These are phyloP conservation scores for Juglanconis juglandina DNA, from an alignment of 2,329 filamentous ascomycete species.

Conservation along the genomic window DNA sequence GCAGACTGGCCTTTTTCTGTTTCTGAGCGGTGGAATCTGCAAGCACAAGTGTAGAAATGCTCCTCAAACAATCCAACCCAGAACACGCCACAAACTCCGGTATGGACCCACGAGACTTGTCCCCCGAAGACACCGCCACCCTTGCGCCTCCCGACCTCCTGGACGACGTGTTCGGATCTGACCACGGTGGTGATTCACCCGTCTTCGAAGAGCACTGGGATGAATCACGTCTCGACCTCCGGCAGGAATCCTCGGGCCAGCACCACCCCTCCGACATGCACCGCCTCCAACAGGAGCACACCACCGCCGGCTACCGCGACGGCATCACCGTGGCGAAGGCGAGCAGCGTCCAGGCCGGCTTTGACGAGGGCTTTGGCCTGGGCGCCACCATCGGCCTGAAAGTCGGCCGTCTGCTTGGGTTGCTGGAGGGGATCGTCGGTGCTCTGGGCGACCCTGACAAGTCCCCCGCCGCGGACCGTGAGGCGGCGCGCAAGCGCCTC, in stretches of 20 bases:
- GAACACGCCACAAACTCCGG: slow-evolving; percentile 14
- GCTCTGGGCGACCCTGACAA: slow-evolving; percentile 35
- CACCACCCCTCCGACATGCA: slow-evolving; percentile 62
- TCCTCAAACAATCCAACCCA: slow-evolving; percentile 17
- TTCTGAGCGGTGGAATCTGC: no score
- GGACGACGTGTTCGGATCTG: slow-evolving; percentile 18
- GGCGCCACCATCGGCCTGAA: slow-evolving; percentile 76
- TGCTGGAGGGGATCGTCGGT: slow-evolving; percentile 67
- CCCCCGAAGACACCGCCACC: not conserved
- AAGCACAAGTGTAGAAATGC: not conserved
- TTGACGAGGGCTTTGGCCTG: slow-evolving; percentile 85
- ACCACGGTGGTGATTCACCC: not conserved
- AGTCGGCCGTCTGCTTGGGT: slow-evolving; percentile 71
- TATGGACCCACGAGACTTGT: slow-evolving; percentile 5
- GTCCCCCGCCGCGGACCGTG: slow-evolving; percentile 20
- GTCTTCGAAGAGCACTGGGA: not conserved
- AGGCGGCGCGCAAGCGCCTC: slow-evolving; percentile 33
- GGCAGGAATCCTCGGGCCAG: not conserved
- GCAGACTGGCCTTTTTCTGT: no score
- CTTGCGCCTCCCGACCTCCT: slow-evolving; percentile 8
- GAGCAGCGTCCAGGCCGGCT: slow-evolving; percentile 75
- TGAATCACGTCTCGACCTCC: not conserved
- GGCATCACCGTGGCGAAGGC: slow-evolving; percentile 76
- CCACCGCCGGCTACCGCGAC: slow-evolving; percentile 86
- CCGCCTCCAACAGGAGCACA: slow-evolving; percentile 71